These are phyloP conservation scores for Colletotrichum liriopes DNA, from an alignment of 2,329 filamentous ascomycete species.

Conservation along the genomic window DNA sequence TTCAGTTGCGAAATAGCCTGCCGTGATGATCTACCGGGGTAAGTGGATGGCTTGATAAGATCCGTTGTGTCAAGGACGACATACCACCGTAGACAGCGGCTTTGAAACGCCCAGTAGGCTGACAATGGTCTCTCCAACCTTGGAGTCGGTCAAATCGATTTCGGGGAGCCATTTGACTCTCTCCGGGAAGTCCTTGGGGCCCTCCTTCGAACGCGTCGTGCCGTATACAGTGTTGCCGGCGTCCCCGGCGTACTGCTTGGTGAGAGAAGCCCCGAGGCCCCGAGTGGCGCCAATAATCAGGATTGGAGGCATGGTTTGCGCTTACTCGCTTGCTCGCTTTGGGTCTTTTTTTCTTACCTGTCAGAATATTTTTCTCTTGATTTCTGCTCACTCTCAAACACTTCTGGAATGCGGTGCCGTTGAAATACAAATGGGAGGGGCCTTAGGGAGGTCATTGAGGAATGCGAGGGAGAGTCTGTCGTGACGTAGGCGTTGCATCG, in stretches of 20 bases:
- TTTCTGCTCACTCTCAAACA: conserved; percentile 32
- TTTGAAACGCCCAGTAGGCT: conserved; percentile 58
- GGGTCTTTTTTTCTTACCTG: background rate
- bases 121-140: conserved; percentile 64
- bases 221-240: conserved; percentile 68
- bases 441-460: conserved; percentile 3
- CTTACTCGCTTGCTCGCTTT: background rate
- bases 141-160: conserved; percentile 68
- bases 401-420: conserved; percentile 36
- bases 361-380: conserved; percentile 6
- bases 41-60: conserved; percentile 46
- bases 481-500: conserved; percentile 6
- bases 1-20: conserved; percentile 79
- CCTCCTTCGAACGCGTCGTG: conserved; percentile 67
- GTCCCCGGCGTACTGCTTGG: conserved; percentile 69
- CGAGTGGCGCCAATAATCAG: conserved; percentile 79
- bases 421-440: conserved; percentile 15
- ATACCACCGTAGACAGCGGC: conserved; percentile 62
- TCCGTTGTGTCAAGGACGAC: conserved; percentile 43
- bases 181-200: conserved; percentile 59
- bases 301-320: conserved; percentile 61
- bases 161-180: conserved; percentile 70
- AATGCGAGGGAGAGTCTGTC: conserved; percentile 26
- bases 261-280: conserved; percentile 76
- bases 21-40: conserved; percentile 72